A percentile compares a stretch with the other conserved stretches of the same genome.
Conservation (phyloP, 345 rosid genomes). For the Pistacia integerrima region DNA sequence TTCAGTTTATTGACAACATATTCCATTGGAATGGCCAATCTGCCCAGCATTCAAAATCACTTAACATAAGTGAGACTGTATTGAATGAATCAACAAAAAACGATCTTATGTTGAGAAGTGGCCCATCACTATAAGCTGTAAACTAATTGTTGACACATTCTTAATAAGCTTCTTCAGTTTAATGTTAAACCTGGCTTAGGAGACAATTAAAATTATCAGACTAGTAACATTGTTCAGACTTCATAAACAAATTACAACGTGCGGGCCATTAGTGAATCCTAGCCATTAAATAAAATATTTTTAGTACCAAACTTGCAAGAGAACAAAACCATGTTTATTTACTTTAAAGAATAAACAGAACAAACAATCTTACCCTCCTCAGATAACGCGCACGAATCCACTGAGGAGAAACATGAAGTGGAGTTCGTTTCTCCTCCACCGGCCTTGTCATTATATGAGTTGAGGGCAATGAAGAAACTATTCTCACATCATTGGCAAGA, state of each 20-base stretch:
- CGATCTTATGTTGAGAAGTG: not conserved
- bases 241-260: not conserved
- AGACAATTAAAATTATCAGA: not conserved
- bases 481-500: conserved; percentile 74
- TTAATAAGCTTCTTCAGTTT: conserved; percentile 4
- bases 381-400: conserved; percentile 95
- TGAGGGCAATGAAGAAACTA: conserved; percentile 83
- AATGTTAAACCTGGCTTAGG: not conserved
- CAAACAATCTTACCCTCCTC: conserved; percentile 55
- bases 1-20: not conserved
- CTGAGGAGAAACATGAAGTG: conserved; percentile 75
- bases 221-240: not conserved
- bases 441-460: conserved; percentile 85
- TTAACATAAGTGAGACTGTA: not conserved
- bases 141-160: not conserved
- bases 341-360: not conserved
- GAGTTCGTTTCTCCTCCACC: conserved; percentile 76
- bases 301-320: not conserved
- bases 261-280: not conserved
- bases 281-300: not conserved
- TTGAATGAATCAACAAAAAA: conserved; percentile 6
- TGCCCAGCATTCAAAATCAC: not conserved
- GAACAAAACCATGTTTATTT: not conserved
- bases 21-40: not conserved
- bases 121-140: not conserved